phyloP scores from a whole-genome alignment of 2,329 filamentous ascomycete genomes.

The Dactylella cylindrospora region DNA sequence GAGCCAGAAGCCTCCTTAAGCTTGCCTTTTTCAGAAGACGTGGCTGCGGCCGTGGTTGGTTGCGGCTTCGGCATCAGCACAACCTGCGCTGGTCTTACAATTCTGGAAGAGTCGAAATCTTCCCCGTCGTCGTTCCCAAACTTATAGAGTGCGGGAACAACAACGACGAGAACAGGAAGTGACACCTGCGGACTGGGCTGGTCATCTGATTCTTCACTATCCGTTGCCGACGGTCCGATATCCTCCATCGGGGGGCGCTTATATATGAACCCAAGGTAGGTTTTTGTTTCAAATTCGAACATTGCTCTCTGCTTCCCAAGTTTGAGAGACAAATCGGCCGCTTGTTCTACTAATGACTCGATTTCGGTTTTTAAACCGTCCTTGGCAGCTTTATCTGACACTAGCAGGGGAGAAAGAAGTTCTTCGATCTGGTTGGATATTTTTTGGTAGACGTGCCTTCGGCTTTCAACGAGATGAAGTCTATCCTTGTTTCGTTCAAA shows the following conservation, averaged over 20 bases:
- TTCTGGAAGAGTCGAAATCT: conserved; percentile 25
- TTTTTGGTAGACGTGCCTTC: conserved; percentile 6
- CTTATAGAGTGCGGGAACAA: conserved; percentile 35
- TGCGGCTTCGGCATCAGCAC: too few species aligned
- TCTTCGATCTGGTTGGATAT: conserved; percentile 17
- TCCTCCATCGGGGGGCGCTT: conserved; percentile 22
- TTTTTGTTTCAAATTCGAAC: conserved; percentile 38
- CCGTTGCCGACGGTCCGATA: conserved; percentile 18
- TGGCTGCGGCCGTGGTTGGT: too few species aligned
- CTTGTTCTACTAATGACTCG: conserved; percentile 12
- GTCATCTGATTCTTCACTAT: conserved; percentile 19
- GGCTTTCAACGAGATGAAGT: conserved; percentile 11
- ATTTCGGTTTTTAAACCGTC: conserved; percentile 19
- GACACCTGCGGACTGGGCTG: conserved; percentile 1
- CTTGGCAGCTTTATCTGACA: conserved; percentile 7
- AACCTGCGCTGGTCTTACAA: conserved; percentile 29
- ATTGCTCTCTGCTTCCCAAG: conserved; percentile 40
- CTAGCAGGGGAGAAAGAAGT: conserved; percentile 17
- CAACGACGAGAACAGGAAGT: conserved; percentile 23
- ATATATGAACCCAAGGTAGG: conserved; percentile 20
- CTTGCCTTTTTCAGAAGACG: too few species aligned
- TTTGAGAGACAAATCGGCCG: conserved; percentile 19
- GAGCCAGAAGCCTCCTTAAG: too few species aligned
- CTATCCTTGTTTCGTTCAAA: conserved; percentile 27
- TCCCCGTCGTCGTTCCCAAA: conserved; percentile 43